A percentile compares a stretch with the other conserved stretches of the same genome.
Conservation (phyloP, 148 eudicot species). For the Persicaria tinctoria region DNA sequence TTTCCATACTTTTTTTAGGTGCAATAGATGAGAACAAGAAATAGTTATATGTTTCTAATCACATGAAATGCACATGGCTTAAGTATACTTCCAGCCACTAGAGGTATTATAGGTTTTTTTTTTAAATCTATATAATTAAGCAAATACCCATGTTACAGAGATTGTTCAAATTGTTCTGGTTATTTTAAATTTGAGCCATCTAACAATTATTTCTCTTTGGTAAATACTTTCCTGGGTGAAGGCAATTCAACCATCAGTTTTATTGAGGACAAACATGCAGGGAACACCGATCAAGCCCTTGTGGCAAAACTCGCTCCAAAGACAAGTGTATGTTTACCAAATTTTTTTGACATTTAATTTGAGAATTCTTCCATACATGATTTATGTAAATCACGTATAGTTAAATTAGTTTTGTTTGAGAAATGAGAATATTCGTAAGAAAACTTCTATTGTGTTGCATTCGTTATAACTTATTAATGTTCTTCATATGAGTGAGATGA, state of each 20-base stretch:
- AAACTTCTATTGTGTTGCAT: not conserved
- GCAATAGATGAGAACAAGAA: too few relatives aligned
- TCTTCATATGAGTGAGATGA: too few relatives aligned
- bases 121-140: too few relatives aligned
- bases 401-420: too few relatives aligned
- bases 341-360: not conserved
- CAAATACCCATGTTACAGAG: too few relatives aligned
- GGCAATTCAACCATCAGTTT: slow-evolving; percentile 73
- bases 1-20: too few relatives aligned
- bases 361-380: not conserved
- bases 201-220: not conserved
- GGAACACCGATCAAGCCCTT: slow-evolving; percentile 65
- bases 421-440: too few relatives aligned
- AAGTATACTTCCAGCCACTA: too few relatives aligned
- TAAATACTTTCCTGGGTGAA: slow-evolving; percentile 27
- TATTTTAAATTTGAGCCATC: not conserved
- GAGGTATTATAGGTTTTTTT: too few relatives aligned
- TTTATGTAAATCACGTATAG: not conserved
- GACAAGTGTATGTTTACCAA: slow-evolving; percentile 36
- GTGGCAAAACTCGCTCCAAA: slow-evolving; percentile 66
- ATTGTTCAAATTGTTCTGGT: too few relatives aligned
- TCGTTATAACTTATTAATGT: not conserved
- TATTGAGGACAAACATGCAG: slow-evolving; percentile 72
- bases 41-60: too few relatives aligned
- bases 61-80: too few relatives aligned